These are phyloP conservation scores for Blastomyces emzantsi DNA, from an alignment of 2,329 filamentous ascomycete species.

Conservation along the genomic window DNA sequence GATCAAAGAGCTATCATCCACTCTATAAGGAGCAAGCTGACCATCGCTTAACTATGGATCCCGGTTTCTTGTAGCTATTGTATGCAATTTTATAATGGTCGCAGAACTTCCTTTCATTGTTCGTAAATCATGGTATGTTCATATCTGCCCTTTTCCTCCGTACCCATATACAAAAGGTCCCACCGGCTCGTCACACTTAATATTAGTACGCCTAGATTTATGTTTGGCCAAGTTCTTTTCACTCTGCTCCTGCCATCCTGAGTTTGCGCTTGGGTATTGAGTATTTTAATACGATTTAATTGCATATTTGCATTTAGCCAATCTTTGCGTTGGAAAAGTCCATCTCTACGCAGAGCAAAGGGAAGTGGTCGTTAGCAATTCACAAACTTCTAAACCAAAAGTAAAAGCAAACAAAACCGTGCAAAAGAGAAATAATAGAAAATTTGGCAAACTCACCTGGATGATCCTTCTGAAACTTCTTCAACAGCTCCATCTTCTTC, in stretches of 20 bases:
- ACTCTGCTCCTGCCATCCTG: background rate
- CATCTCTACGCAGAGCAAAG: slow-evolving; percentile 43
- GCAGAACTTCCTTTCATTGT: background rate
- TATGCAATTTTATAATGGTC: background rate
- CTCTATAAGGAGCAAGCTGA: background rate
- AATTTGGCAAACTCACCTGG: slow-evolving; percentile 33
- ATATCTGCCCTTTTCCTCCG: background rate
- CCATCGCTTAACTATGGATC: background rate
- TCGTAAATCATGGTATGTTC: background rate
- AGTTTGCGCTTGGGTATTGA: background rate
- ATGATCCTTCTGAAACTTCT: slow-evolving; percentile 80
- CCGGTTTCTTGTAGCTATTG: background rate
- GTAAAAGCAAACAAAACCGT: slow-evolving; percentile 2
- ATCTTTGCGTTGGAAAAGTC: slow-evolving; percentile 60
- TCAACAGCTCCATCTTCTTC: slow-evolving; percentile 86
- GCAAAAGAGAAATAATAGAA: slow-evolving; percentile 8
- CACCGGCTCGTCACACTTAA: background rate
- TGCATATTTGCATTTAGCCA: slow-evolving; percentile 15
- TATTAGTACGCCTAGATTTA: background rate
- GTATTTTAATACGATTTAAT: background rate
- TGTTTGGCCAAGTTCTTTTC: background rate
- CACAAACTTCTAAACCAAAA: background rate
- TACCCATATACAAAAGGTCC: background rate
- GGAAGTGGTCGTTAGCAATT: slow-evolving; percentile 12
- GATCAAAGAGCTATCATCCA: background rate